Conservation (phyloP, 2,329 filamentous ascomycete genomes). For the Calycina marina region DNA sequence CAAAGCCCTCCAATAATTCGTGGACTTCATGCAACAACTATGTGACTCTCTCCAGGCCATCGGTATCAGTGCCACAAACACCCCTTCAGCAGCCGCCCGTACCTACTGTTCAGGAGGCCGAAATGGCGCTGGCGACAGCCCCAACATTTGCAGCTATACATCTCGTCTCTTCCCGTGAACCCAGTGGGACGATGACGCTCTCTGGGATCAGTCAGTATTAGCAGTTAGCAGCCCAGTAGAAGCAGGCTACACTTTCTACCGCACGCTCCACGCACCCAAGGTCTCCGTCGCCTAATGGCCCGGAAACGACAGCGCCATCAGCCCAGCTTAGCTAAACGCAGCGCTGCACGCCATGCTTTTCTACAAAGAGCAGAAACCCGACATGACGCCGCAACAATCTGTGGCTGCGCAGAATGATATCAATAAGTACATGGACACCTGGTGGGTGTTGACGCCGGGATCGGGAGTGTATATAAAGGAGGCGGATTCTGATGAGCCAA, state of each 20-base stretch:
- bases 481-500: conserved; percentile 14
- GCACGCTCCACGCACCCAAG: conserved; percentile 10
- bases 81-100: conserved; percentile 3
- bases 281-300: conserved; percentile 3
- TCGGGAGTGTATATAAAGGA: conserved; percentile 10
- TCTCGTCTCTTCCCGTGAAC: conserved; percentile 28
- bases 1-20: conserved; percentile 20
- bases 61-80: conserved; percentile 20
- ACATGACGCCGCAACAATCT: conserved; percentile 16
- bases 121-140: conserved; percentile 10
- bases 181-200: conserved; percentile 22
- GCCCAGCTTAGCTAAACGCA: conserved; percentile 26
- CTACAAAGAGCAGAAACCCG: conserved; percentile 18
- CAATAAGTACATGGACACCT: conserved; percentile 2
- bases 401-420: conserved; percentile 13
- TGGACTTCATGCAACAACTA: conserved; percentile 22
- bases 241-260: conserved; percentile 22
- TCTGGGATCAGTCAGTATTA: conserved; percentile 15
- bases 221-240: conserved; percentile 22
- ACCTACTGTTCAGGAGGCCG: conserved; percentile 20
- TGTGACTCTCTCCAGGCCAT: conserved; percentile 24
- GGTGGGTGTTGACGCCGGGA: conserved; percentile 6
- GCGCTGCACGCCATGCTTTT: conserved; percentile 20
- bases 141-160: conserved; percentile 17
- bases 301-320: conserved; percentile 17